Percentiles rank a stretch among this genome's conserved stretches.
phyloP scores from a whole-genome alignment of 805 yeast species.

The Ogataea henricii region DNA sequence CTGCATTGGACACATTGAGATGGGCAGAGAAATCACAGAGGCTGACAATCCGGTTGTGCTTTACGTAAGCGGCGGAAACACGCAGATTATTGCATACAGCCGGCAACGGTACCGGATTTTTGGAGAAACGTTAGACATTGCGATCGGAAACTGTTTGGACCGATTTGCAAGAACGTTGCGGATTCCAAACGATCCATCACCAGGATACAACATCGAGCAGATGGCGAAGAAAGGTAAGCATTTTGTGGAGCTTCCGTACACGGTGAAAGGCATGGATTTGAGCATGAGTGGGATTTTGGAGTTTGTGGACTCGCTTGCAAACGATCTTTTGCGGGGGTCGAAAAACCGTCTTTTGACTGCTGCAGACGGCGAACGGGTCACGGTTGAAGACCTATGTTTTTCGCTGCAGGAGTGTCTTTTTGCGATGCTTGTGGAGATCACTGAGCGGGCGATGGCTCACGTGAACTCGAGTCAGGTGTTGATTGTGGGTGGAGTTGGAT shows the following conservation, averaged over 20 bases:
- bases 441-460: constrained; percentile 98
- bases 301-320: constrained; percentile 76
- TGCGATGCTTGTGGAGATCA: constrained; percentile 96
- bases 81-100: constrained; percentile 96
- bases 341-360: constrained; percentile 42
- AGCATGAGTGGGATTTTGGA: constrained; percentile 96
- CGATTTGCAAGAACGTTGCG: constrained; percentile 89
- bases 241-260: constrained; percentile 82
- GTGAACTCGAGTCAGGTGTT: constrained; percentile 86
- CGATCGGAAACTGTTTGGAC: constrained; percentile 96
- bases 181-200: constrained; percentile 92
- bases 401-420: constrained; percentile 90
- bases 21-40: constrained; percentile 99
- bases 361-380: constrained; percentile 53
- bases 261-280: constrained; percentile 98
- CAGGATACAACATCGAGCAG: constrained; percentile 96
- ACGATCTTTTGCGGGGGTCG: constrained; percentile 58
- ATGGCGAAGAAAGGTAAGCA: constrained; percentile 72
- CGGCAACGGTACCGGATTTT: constrained; percentile 93
- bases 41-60: constrained; percentile 96
- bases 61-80: constrained; percentile 97
- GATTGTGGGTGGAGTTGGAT: constrained; percentile 98
- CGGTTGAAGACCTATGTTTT: constrained; percentile 87
- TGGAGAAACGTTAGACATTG: constrained; percentile 98
- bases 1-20: constrained; percentile 97